Evolutionary conservation across 2,329 filamentous ascomycete genomes (phyloP).

Genomic region (Epichloe uncinata): DNA sequence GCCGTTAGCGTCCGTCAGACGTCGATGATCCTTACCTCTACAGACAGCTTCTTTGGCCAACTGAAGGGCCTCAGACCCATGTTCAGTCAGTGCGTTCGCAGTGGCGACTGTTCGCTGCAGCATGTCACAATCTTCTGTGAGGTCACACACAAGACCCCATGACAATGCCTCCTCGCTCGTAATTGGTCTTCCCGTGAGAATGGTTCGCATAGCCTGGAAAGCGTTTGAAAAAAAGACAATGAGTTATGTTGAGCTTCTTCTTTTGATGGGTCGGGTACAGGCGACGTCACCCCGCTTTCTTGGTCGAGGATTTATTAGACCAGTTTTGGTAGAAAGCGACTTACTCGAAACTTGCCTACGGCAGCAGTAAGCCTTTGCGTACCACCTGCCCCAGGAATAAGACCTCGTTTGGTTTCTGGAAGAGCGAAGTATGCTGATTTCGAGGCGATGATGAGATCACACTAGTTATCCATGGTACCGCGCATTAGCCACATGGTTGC

Average conservation of each 20-base stretch:
- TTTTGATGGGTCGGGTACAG: background rate
- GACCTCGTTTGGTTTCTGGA: conserved; percentile 26
- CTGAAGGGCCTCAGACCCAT: conserved; percentile 14
- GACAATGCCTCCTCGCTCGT: conserved; percentile 13
- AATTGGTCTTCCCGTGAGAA: conserved; percentile 16
- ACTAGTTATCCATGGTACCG: conserved; percentile 13
- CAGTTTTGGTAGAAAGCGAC: conserved; percentile 3
- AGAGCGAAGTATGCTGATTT: conserved; percentile 23
- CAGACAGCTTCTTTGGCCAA: conserved; percentile 18
- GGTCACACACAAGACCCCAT: conserved; percentile 14
- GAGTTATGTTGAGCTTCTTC: background rate
- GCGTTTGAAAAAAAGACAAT: background rate
- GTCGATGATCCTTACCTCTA: conserved; percentile 10
- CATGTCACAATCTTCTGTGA: conserved; percentile 14
- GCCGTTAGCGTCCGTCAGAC: background rate
- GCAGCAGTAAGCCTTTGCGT: conserved; percentile 27
- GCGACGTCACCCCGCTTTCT: background rate
- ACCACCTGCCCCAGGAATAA: conserved; percentile 27
- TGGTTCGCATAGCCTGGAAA: conserved; percentile 17
- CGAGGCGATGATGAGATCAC: conserved; percentile 26
- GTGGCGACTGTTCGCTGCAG: conserved; percentile 13
- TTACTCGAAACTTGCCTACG: conserved; percentile 28
- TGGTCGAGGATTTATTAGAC: background rate
- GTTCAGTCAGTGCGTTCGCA: conserved; percentile 12
- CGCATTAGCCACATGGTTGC: conserved; percentile 4